phyloP scores from a whole-genome alignment of 2,329 filamentous ascomycete genomes.

The Myriosclerotinia curreyana region DNA sequence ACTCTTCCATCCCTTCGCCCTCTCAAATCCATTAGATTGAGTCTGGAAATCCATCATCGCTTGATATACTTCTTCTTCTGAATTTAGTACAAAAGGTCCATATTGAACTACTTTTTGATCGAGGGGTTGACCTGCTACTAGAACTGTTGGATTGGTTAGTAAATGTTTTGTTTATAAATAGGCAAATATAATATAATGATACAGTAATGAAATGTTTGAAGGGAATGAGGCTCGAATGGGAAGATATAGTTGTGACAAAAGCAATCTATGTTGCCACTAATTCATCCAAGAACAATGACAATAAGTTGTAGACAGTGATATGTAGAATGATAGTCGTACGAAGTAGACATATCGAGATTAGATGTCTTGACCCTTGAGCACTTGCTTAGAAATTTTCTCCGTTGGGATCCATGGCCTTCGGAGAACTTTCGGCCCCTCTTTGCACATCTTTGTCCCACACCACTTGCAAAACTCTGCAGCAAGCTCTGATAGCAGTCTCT shows the following conservation, averaged over 20 bases:
- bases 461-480: not conserved
- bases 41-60: conserved; percentile 74
- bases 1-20: conserved; percentile 74
- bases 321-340: not conserved
- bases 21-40: conserved; percentile 74
- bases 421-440: not conserved
- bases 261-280: not conserved
- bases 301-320: not conserved
- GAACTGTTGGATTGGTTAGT: conserved; percentile 44
- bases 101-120: conserved; percentile 82
- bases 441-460: not conserved
- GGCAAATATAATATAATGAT: not conserved
- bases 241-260: no score
- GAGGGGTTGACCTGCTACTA: conserved; percentile 75
- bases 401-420: not conserved
- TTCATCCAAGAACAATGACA: not conserved
- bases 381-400: conserved; percentile 2
- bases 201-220: not conserved
- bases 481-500: not conserved
- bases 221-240: not conserved
- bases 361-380: not conserved
- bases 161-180: conserved; percentile 8
- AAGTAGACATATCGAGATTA: not conserved
- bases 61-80: conserved; percentile 69
- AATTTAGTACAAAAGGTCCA: conserved; percentile 77